Evolutionary conservation across 352 stramenopile genomes (phyloP).

Genomic region (Phytophthora crassamura): DNA sequence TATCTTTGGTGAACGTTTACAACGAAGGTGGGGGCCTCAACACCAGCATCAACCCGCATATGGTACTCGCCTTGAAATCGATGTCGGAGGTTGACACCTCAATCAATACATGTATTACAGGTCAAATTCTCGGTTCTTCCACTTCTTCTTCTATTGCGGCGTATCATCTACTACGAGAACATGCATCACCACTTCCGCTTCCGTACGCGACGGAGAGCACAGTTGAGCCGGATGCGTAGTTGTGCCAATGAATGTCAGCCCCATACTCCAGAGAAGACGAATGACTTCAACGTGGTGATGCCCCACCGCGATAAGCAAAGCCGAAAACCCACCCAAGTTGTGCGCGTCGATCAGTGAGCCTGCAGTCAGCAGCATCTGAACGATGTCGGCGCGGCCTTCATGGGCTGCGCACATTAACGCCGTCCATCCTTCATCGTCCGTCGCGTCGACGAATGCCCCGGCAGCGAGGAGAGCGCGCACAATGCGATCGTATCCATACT

Average conservation of each 20-base stretch:
- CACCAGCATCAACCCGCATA: too few species aligned
- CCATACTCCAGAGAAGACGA: slow-evolving; percentile 26
- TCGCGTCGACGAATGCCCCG: slow-evolving; percentile 19
- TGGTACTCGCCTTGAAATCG: too few species aligned
- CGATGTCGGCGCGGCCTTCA: slow-evolving; percentile 25
- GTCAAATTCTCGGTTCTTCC: too few species aligned
- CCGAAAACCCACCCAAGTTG: slow-evolving; percentile 27
- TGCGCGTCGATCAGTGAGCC: slow-evolving; percentile 13
- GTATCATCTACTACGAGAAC: too few species aligned
- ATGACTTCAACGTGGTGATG: slow-evolving; percentile 20
- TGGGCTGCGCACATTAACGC: slow-evolving; percentile 37
- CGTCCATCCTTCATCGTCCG: slow-evolving; percentile 33
- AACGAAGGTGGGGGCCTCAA: not conserved
- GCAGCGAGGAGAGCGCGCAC: slow-evolving; percentile 24
- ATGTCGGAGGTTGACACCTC: too few species aligned
- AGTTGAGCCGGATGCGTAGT: slow-evolving; percentile 30
- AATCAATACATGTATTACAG: not conserved
- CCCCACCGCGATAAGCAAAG: slow-evolving; percentile 27
- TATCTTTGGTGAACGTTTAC: slow-evolving; percentile 4
- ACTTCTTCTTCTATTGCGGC: too few species aligned
- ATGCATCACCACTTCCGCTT: slow-evolving; percentile 19
- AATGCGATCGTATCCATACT: slow-evolving; percentile 18
- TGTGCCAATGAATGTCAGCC: slow-evolving; percentile 27
- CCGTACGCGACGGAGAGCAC: slow-evolving; percentile 26
- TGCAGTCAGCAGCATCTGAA: slow-evolving; percentile 19